phyloP scores from a whole-genome alignment of 1,284 basidiomycete genomes.

The Ganoderma sp. region DNA sequence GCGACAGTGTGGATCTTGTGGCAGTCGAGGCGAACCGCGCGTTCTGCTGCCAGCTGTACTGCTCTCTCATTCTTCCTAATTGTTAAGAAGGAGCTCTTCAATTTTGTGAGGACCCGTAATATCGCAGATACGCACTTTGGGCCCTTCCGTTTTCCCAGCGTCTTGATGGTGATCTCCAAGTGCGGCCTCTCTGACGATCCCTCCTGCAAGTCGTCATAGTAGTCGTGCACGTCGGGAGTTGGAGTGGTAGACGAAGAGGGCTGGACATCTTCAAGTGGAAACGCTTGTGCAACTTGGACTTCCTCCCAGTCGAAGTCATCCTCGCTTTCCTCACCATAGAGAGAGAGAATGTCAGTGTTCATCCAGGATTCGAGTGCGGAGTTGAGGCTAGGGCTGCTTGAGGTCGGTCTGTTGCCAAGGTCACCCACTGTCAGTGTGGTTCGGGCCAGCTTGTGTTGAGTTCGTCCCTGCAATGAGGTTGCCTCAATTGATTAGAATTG shows the following conservation, averaged over 20 bases:
- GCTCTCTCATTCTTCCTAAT: constrained; percentile 51
- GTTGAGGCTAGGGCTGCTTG: background rate
- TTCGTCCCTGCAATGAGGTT: background rate
- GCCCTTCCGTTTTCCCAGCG: constrained; percentile 45
- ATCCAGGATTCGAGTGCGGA: background rate
- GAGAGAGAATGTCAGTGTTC: constrained; percentile 26
- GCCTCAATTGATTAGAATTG: background rate
- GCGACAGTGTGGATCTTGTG: constrained; percentile 89
- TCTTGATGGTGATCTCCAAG: constrained; percentile 68
- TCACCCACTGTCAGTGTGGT: too few species aligned
- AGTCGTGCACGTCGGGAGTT: constrained; percentile 12
- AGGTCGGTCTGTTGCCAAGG: background rate
- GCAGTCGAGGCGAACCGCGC: constrained; percentile 74
- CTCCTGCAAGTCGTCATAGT: constrained; percentile 28
- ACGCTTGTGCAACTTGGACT: constrained; percentile 42
- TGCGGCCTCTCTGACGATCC: constrained; percentile 34
- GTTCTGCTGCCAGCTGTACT: constrained; percentile 62
- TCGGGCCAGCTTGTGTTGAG: background rate
- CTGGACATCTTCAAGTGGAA: constrained; percentile 12
- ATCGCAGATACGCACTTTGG: constrained; percentile 37
- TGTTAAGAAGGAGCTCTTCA: background rate
- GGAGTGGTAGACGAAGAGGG: constrained; percentile 12
- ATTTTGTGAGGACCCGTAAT: background rate
- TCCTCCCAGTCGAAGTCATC: constrained; percentile 54
- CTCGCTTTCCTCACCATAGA: constrained; percentile 42